A percentile compares a stretch with the other conserved stretches of the same genome.
Conservation (phyloP, 139 green algal species). For the Chlamydomonas sphaeroides region DNA sequence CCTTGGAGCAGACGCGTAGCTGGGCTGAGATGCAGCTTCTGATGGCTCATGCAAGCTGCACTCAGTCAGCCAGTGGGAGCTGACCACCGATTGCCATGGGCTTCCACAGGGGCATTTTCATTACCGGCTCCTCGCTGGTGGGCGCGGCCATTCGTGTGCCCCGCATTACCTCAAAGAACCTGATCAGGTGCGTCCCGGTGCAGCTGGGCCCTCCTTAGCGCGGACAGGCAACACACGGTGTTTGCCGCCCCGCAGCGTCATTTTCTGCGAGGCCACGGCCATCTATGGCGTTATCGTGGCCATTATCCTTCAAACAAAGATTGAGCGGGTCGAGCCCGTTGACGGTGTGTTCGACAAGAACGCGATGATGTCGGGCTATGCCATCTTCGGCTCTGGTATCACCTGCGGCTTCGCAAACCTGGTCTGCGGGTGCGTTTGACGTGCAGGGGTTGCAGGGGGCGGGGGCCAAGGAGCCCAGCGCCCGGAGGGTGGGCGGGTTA, state of each 20-base stretch:
- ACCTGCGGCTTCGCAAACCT: constrained; percentile 97
- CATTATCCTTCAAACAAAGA: constrained; percentile 98
- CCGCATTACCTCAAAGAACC: constrained; percentile 98
- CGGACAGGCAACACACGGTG: too few species aligned
- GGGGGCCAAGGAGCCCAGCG: neutral
- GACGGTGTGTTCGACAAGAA: constrained; percentile 55
- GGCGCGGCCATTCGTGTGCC: constrained; percentile 94
- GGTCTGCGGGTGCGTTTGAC: constrained; percentile 86
- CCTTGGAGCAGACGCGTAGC: neutral
- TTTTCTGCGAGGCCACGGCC: constrained; percentile 99
- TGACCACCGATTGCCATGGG: neutral
- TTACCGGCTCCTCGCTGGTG: constrained; percentile 95
- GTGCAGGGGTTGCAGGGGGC: neutral
- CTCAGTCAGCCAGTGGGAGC: too few species aligned
- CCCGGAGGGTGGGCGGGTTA: too few species aligned
- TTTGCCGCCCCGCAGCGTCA: constrained; percentile 91
- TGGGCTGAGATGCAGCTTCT: too few species aligned
- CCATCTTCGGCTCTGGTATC: constrained; percentile 93
- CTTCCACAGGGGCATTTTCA: constrained; percentile 97
- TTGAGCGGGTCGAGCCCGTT: constrained; percentile 69
- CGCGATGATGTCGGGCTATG: constrained; percentile 88
- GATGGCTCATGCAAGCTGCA: too few species aligned
- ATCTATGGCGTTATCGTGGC: constrained; percentile 99
- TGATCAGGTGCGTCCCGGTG: constrained; percentile 97
- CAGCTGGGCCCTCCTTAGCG: too few species aligned